phyloP scores from a whole-genome alignment of 805 yeast species.

The Candida ficus region DNA sequence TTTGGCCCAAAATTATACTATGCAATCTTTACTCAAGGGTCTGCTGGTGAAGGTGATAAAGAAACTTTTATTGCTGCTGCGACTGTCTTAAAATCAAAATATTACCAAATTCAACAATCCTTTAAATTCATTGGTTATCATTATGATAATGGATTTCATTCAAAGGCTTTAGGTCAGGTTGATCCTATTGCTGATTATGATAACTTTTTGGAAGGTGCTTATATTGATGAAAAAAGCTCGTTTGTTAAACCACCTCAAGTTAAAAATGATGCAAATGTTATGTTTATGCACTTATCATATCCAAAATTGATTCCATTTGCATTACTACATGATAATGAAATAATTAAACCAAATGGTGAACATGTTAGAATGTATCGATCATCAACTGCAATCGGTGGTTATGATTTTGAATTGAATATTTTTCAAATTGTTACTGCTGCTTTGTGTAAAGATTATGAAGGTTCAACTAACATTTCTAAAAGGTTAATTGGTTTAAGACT shows the following conservation, averaged over 20 bases:
- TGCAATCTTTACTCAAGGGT: slow-evolving; percentile 59
- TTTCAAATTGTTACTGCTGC: slow-evolving; percentile 35
- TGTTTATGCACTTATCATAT: slow-evolving; percentile 57
- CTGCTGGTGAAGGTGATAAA: slow-evolving; percentile 73
- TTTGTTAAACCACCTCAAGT: slow-evolving; percentile 9
- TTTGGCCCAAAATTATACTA: slow-evolving; percentile 57
- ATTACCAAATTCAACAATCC: slow-evolving; percentile 38
- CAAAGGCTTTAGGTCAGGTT: slow-evolving; percentile 40
- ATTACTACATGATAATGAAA: slow-evolving; percentile 24
- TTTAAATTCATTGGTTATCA: slow-evolving; percentile 34
- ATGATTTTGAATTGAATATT: slow-evolving; percentile 36
- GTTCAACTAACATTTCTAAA: slow-evolving; percentile 18
- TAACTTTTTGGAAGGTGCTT: slow-evolving; percentile 19
- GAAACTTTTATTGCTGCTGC: slow-evolving; percentile 67
- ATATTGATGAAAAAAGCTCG: slow-evolving; percentile 14
- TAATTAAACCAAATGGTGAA: slow-evolving; percentile 16
- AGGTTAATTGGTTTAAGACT: slow-evolving; percentile 25
- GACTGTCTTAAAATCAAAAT: slow-evolving; percentile 38
- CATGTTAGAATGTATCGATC: slow-evolving; percentile 31
- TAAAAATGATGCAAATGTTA: slow-evolving; percentile 17
- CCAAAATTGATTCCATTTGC: slow-evolving; percentile 42
- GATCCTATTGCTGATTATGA: slow-evolving; percentile 30
- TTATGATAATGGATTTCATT: slow-evolving; percentile 19
- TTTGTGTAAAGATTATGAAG: slow-evolving; percentile 28
- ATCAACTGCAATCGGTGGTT: slow-evolving; percentile 23